A percentile compares a stretch with the other conserved stretches of the same genome.
phyloP scores from a whole-genome alignment of 1,284 basidiomycete genomes.

The Bondarzewia mesenterica region DNA sequence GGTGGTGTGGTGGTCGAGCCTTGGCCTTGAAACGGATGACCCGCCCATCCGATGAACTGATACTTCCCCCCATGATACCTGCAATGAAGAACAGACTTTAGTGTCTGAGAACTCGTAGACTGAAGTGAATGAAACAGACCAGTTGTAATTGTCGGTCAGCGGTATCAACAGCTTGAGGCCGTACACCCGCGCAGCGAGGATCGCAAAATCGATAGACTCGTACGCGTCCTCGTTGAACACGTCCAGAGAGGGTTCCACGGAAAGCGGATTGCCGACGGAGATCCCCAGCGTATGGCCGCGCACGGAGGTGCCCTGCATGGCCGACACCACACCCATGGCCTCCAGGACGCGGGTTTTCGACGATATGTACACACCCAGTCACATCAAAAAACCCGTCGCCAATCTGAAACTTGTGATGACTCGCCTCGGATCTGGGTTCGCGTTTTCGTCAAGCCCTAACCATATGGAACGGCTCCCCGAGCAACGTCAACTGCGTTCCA shows the following conservation, averaged over 20 bases:
- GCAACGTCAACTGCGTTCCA: neutral
- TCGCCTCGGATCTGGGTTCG: conserved; percentile 8
- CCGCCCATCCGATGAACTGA: conserved; percentile 18
- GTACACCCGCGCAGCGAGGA: conserved; percentile 24
- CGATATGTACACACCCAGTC: too few relatives aligned
- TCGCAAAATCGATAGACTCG: conserved; percentile 26
- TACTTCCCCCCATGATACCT: conserved; percentile 21
- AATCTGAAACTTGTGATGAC: neutral
- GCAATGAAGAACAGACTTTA: conserved; percentile 6
- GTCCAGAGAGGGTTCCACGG: conserved; percentile 22
- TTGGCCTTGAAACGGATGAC: conserved; percentile 12
- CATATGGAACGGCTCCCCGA: neutral
- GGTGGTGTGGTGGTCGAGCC: conserved; percentile 17
- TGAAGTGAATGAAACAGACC: conserved; percentile 9
- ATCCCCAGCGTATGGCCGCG: conserved; percentile 27
- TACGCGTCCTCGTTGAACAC: conserved; percentile 24
- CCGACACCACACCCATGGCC: conserved; percentile 13
- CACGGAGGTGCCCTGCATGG: conserved; percentile 26
- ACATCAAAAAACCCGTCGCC: too few relatives aligned
- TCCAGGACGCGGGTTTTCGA: conserved; percentile 19
- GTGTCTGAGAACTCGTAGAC: neutral
- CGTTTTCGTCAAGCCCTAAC: conserved; percentile 18
- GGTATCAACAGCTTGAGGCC: conserved; percentile 23
- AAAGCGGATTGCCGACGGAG: conserved; percentile 23
- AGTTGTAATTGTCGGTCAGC: conserved; percentile 21